Conservation (phyloP, 2,329 filamentous ascomycete species). For the Fusarium bulbicola region DNA sequence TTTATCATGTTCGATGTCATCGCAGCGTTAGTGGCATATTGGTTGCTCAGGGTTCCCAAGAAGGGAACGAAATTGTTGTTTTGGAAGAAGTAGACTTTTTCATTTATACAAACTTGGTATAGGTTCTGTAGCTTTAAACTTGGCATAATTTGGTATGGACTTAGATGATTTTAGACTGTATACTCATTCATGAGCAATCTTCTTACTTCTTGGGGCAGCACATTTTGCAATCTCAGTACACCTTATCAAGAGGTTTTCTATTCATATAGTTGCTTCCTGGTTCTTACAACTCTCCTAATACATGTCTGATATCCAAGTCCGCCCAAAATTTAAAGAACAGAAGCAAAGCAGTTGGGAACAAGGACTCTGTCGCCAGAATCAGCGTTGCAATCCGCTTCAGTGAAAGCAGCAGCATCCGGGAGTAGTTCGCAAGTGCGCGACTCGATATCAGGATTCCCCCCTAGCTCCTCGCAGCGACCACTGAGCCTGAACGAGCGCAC, state of each 20-base stretch:
- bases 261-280: background rate
- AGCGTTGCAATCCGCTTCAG: background rate
- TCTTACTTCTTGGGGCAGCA: no score
- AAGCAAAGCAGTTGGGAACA: background rate
- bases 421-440: background rate
- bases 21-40: constrained; percentile 45
- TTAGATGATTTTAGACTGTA: accelerated
- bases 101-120: accelerated
- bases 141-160: no score
- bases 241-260: background rate
- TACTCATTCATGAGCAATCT: no score
- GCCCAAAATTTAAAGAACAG: background rate
- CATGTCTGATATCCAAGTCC: background rate
- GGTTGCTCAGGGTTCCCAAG: constrained; percentile 17
- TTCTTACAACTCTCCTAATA: accelerated
- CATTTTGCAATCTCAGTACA: no score
- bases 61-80: background rate
- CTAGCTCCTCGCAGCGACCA: background rate
- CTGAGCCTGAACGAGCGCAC: background rate
- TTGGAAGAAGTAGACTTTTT: background rate
- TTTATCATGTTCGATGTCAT: constrained; percentile 62
- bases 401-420: background rate
- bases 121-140: no score
- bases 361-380: background rate
- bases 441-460: background rate